These are phyloP conservation scores for Euptelea pleiosperma DNA, from an alignment of 164 flowering plant genomes.

Conservation along the genomic window DNA sequence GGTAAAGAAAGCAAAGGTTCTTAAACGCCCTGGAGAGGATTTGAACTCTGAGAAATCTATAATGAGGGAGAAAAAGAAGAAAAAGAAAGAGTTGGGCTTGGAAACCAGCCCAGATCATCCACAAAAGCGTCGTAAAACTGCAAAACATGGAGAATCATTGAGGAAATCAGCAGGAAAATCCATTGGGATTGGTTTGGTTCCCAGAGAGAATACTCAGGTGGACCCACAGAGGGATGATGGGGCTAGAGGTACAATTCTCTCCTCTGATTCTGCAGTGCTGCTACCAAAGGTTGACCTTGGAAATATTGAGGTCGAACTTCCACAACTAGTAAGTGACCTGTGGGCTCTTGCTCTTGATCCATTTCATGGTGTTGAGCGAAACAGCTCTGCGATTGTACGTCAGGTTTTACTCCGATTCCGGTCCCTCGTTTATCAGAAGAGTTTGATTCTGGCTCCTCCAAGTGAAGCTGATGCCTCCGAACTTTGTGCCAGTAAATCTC, in stretches of 20 bases:
- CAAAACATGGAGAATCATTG: conserved; percentile 22
- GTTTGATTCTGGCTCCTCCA: conserved; percentile 43
- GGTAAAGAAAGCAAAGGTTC: conserved; percentile 40
- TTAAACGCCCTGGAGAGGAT: conserved; percentile 42
- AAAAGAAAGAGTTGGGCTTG: conserved; percentile 30
- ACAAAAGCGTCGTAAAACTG: conserved; percentile 28
- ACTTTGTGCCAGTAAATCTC: conserved; percentile 22
- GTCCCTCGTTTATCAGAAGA: conserved; percentile 76
- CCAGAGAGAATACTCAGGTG: conserved; percentile 21
- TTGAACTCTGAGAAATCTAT: conserved; percentile 29
- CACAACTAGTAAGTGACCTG: conserved; percentile 54
- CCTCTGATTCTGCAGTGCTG: conserved; percentile 11
- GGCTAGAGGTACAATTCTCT: conserved; percentile 6
- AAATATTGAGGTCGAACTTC: conserved; percentile 34
- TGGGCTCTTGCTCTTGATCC: conserved; percentile 74
- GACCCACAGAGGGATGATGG: conserved; percentile 25
- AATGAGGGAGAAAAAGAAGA: conserved; percentile 48
- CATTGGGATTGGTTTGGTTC: conserved; percentile 18
- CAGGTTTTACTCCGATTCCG: conserved; percentile 63
- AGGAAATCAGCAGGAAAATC: conserved; percentile 32
- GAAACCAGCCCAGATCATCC: conserved; percentile 22
- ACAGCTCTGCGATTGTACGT: conserved; percentile 30
- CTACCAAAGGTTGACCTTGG: conserved; percentile 16
- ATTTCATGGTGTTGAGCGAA: conserved; percentile 53
- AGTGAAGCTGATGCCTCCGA: conserved; percentile 39